Evolutionary conservation across 768 basidiomycete species (phyloP).

Genomic region (Boletellus ananiceps): DNA sequence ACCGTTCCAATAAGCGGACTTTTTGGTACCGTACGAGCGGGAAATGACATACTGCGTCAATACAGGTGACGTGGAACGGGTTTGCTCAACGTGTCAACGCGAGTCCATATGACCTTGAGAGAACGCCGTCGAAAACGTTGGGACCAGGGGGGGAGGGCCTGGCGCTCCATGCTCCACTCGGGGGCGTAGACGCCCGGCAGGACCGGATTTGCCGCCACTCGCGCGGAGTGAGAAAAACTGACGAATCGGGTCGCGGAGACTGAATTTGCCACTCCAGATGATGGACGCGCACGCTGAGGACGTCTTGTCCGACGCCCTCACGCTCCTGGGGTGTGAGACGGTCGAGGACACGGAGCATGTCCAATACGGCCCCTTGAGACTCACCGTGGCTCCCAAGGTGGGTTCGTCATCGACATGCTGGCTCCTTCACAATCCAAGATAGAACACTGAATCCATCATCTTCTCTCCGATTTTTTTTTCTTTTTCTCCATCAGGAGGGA

Average conservation of each 20-base stretch:
- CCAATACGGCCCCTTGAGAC: constrained; percentile 47
- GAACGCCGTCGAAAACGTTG: no score
- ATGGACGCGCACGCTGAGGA: constrained; percentile 35
- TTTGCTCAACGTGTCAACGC: no score
- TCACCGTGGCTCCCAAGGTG: constrained; percentile 60
- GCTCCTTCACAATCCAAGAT: constrained; percentile 1
- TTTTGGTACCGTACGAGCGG: background rate
- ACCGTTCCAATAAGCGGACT: background rate
- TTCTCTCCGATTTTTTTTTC: background rate
- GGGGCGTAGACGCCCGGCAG: background rate
- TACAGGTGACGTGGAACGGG: no score
- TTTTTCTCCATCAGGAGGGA: constrained; percentile 41
- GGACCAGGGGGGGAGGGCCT: no score
- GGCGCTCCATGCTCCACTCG: background rate
- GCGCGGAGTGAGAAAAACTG: constrained; percentile 9
- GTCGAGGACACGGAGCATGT: constrained; percentile 43
- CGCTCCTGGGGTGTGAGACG: constrained; percentile 44
- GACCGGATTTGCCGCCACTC: constrained; percentile 1
- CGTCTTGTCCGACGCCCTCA: constrained; percentile 49
- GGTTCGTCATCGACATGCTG: background rate
- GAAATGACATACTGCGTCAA: background rate
- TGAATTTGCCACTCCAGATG: constrained; percentile 12
- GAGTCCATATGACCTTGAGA: no score
- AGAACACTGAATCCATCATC: constrained; percentile 1
- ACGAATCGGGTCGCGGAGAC: constrained; percentile 22